phyloP scores from a whole-genome alignment of 306 rosid species.

The Gastrolobium bilobum region DNA sequence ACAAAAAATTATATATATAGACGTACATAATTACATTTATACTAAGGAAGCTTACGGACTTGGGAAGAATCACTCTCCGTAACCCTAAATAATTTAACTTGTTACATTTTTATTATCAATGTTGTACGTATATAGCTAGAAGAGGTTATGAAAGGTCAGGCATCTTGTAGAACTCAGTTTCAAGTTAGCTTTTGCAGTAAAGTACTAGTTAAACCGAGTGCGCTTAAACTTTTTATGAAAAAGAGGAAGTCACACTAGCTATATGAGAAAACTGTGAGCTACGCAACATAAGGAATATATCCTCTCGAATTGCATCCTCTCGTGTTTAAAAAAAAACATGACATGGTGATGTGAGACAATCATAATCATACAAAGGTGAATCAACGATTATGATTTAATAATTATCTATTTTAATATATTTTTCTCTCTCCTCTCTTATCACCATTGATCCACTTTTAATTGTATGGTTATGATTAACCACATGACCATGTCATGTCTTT shows the following conservation, averaged over 20 bases:
- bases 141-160: constrained; percentile 41
- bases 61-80: constrained; percentile 15
- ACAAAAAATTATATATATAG: background rate
- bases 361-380: too few species aligned
- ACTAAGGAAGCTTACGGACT: background rate
- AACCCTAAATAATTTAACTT: constrained; percentile 38
- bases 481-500: too few species aligned
- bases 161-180: constrained; percentile 55
- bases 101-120: background rate
- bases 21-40: background rate
- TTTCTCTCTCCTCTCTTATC: too few species aligned
- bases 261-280: constrained; percentile 48
- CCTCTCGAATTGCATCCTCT: constrained; percentile 45
- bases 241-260: constrained; percentile 50
- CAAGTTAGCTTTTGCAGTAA: constrained; percentile 50
- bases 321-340: too few species aligned
- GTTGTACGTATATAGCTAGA: constrained; percentile 10
- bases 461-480: too few species aligned
- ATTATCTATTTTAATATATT: too few species aligned
- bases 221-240: constrained; percentile 49
- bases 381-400: too few species aligned
- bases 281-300: constrained; percentile 53
- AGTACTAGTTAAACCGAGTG: constrained; percentile 45
- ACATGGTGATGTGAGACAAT: too few species aligned
- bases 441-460: too few species aligned